Conservation (phyloP, 2,329 filamentous ascomycete genomes). For the Myotisia sp. region DNA sequence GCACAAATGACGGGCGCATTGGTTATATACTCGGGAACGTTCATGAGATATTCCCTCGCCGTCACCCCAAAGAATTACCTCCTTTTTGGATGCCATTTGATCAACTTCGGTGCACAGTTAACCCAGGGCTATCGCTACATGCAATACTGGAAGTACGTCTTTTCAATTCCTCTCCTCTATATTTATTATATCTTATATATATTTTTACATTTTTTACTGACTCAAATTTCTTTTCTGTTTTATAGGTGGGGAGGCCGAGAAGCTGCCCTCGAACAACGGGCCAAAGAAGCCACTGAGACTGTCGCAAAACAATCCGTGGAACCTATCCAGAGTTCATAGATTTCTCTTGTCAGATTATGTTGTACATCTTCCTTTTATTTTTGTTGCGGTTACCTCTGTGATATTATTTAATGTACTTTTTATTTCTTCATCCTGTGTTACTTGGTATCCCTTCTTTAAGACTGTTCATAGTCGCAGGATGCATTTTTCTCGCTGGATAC, state of each 20-base stretch:
- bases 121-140: slow-evolving; percentile 50
- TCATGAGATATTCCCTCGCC: slow-evolving; percentile 54
- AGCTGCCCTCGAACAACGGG: slow-evolving; percentile 21
- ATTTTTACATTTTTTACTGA: background rate
- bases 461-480: too few species aligned
- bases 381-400: too few species aligned
- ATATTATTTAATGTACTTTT: too few species aligned
- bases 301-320: slow-evolving; percentile 18
- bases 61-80: slow-evolving; percentile 52
- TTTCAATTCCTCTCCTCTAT: background rate
- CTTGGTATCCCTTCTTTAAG: too few species aligned
- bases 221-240: background rate
- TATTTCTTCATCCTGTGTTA: too few species aligned
- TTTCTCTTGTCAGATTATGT: too few species aligned
- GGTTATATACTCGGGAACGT: slow-evolving; percentile 46
- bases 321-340: slow-evolving; percentile 9
- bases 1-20: slow-evolving; percentile 50
- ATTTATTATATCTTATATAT: background rate
- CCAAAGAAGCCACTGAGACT: slow-evolving; percentile 18
- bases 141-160: slow-evolving; percentile 42
- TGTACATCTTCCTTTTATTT: too few species aligned
- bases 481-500: too few species aligned
- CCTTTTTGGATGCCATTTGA: slow-evolving; percentile 51
- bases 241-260: slow-evolving; percentile 31
- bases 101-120: slow-evolving; percentile 49